Base-by-base conservation (phyloP, 345 rosid species). In the Noccaea bulbosa region DNA sequence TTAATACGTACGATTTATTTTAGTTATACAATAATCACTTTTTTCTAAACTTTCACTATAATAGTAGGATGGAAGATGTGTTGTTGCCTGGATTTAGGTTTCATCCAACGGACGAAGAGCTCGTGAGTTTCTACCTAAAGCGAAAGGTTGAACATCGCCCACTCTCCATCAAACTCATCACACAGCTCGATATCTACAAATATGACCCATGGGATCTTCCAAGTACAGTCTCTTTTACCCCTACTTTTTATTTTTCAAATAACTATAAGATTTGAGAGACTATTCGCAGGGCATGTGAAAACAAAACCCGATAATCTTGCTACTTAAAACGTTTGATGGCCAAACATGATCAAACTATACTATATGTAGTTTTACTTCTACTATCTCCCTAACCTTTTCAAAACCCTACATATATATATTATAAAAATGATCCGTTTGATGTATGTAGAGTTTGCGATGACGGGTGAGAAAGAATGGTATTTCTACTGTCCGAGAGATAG, bases 151-250 rank as follows among this genome's bases (percentile, higher is more conserved):
- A 88, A 43, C 85, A 83, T 16, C 72, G 83, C 1, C 87, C 90
- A 43, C 85, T 85, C 39, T 81, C 88, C 3, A 83, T 88, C 41
- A 88, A 90, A 80, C 82, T 88, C 37, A 90, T 88, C 75, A 90
- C 82, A 78, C 97, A 86, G 60, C 83, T 90, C 1, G 97, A 90
- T 62, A 86, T 90, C 72, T 90, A 90, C 68, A 90, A 88, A 76
- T 85, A 83, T 45, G 94, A 90, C 66, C 97, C 97, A 20, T 88
- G 97, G 97, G 92, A 90, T 78, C 94, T 90, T 67, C 89, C 96
- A 66, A 84, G 96, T 87, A 83, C 78, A 47, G 2, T 45, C 41
- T 62, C 54, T 45, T 44, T 30, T 30, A 15, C 40, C 16, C 5
- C 7, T 14, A 45, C n/a, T 40, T 5, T 3, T 37, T 1, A 0